Base-by-base conservation (phyloP, 495 filamentous ascomycete species). In the Hyaloscypha bicolor region DNA sequence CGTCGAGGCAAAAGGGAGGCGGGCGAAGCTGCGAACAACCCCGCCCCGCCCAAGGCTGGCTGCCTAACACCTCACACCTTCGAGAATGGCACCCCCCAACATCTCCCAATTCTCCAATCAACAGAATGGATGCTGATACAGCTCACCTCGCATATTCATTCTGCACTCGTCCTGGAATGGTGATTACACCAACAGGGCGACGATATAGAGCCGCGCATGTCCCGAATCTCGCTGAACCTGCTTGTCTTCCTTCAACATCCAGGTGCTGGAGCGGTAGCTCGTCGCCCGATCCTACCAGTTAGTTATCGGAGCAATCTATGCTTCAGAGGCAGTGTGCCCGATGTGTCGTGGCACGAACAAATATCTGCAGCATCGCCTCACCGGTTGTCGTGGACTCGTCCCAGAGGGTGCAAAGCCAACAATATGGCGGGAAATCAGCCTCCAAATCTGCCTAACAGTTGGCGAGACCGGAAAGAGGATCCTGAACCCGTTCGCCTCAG, bases 1-100 rank as follows among this genome's bases (percentile, higher is more conserved):
- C 65, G 60, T 45, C 60, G 48, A 68, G 65, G 65, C 65, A 48
- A 68, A 48, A 58, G 9, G 51, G 45, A 42, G 62, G 53, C 51
- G 59, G 48, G 59, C 65, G 59, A 68, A 48, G 42, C 42, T 48
- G 42, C 42, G 42, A 48, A 48, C 42, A 19, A 63, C 65, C 65
- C 53, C 55, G 19, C 65, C 65, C 53, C 55, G 19, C 60, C 16
- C n/a, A 31, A 35, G 45, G 37, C 33, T 56, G 45, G 57, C 21
- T 58, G 65, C 65, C 65, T 67, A 45, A 62, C 55, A 39, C 6
- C 33, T 12, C 16, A 9, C 45, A 32, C 51, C 52, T 63, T 14
- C 35, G n/a, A 9, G 37, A 56, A 68, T 63, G 60, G 53, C 53
- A 29, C 65, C 32, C 37, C 42, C n/a, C 42, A 31, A 45, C 51